Conservation (phyloP, 1,284 basidiomycete genomes). For the Ceratobasidium sp. region DNA sequence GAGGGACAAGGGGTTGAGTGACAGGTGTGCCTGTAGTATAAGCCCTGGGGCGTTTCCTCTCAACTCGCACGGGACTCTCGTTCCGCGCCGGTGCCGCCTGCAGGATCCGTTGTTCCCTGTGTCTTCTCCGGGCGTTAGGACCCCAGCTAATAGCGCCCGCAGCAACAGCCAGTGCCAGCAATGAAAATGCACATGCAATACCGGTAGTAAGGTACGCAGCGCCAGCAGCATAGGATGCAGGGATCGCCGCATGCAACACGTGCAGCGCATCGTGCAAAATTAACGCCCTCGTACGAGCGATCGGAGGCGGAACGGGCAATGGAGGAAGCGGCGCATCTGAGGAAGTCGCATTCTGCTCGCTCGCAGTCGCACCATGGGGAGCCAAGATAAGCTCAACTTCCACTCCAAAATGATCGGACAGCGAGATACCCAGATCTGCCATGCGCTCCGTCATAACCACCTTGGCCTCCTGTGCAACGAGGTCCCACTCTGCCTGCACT, state of each 20-base stretch:
- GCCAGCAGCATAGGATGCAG: slow-evolving; percentile 41
- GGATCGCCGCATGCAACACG: slow-evolving; percentile 41
- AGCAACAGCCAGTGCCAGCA: slow-evolving; percentile 37
- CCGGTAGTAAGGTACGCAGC: slow-evolving; percentile 42
- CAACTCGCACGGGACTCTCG: slow-evolving; percentile 21
- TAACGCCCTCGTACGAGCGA: slow-evolving; percentile 35
- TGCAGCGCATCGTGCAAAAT: slow-evolving; percentile 36
- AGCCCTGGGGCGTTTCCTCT: slow-evolving; percentile 36
- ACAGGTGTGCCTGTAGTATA: slow-evolving; percentile 25
- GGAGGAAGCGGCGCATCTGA: slow-evolving; percentile 21
- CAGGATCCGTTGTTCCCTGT: neutral
- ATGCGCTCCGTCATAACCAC: slow-evolving; percentile 83
- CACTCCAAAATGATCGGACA: slow-evolving; percentile 96
- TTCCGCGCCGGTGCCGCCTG: neutral
- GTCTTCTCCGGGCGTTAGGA: slow-evolving; percentile 15
- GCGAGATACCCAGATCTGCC: slow-evolving; percentile 84
- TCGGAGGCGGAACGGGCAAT: slow-evolving; percentile 31
- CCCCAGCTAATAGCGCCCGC: slow-evolving; percentile 41
- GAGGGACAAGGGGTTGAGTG: neutral
- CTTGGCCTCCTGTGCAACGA: slow-evolving; percentile 68
- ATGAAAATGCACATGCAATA: slow-evolving; percentile 38
- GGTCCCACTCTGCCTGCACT: slow-evolving; percentile 48
- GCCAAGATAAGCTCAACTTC: slow-evolving; percentile 79
- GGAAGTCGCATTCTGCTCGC: neutral
- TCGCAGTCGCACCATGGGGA: slow-evolving; percentile 14